Evolutionary conservation across 2,329 filamentous ascomycete genomes (phyloP).

Genomic region (Phialophora chinensis): DNA sequence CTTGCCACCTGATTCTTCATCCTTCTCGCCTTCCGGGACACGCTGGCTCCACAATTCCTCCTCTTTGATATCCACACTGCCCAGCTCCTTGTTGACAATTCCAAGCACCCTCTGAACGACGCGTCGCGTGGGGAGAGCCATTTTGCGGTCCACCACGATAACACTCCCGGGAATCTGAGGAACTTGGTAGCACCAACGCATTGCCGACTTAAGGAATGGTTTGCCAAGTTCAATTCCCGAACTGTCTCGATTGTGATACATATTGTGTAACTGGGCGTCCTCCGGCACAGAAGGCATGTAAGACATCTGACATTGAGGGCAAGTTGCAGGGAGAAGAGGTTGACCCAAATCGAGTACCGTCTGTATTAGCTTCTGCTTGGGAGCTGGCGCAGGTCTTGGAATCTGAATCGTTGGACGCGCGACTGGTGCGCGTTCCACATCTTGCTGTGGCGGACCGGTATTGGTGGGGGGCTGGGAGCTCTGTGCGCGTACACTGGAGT

Average conservation of each 20-base stretch:
- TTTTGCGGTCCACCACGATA: constrained; percentile 63
- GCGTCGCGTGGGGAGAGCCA: constrained; percentile 57
- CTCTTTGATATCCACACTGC: constrained; percentile 64
- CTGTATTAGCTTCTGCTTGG: constrained; percentile 55
- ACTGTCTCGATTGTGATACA: constrained; percentile 67
- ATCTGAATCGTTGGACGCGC: constrained; percentile 24
- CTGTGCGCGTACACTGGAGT: constrained; percentile 34
- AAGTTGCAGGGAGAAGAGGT: constrained; percentile 57
- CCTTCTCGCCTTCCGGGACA: constrained; percentile 42
- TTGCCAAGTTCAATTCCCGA: constrained; percentile 67
- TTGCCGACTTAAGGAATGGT: constrained; percentile 60
- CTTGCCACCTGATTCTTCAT: constrained; percentile 42
- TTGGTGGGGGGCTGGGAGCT: constrained; percentile 18
- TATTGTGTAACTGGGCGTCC: constrained; percentile 67
- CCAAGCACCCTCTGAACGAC: constrained; percentile 64
- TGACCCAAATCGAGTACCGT: constrained; percentile 66
- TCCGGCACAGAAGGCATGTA: constrained; percentile 67
- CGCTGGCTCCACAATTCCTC: constrained; percentile 62
- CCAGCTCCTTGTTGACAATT: constrained; percentile 67
- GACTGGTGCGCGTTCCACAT: constrained; percentile 17
- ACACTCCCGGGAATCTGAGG: constrained; percentile 60
- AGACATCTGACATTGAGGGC: constrained; percentile 68
- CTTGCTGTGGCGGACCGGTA: constrained; percentile 18
- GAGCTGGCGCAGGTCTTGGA: constrained; percentile 20
- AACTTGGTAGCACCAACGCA: constrained; percentile 59